Evolutionary conservation across 108 stramenopile species (phyloP).

Genomic region (Nitzschia sp.): DNA sequence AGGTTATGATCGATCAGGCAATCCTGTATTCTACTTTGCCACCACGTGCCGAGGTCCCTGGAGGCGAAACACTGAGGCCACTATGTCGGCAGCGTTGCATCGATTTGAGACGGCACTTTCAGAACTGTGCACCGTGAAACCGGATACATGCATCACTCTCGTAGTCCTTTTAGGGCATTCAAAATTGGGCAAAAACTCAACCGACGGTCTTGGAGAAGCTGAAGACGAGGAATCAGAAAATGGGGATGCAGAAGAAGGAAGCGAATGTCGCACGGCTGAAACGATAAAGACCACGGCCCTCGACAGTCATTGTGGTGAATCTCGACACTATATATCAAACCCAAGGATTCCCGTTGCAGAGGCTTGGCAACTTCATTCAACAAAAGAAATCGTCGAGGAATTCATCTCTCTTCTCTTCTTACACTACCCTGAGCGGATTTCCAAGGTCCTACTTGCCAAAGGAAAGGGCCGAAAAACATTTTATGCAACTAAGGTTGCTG

Average conservation of each 20-base stretch:
- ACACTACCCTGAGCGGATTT: constrained; percentile 73
- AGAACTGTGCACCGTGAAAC: constrained; percentile 13
- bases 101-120: constrained; percentile 53
- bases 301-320: not conserved
- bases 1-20: constrained; percentile 51
- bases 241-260: constrained; percentile 6
- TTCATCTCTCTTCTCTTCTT: constrained; percentile 34
- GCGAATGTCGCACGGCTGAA: constrained; percentile 15
- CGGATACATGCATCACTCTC: constrained; percentile 42
- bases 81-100: constrained; percentile 50
- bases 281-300: constrained; percentile 1
- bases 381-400: constrained; percentile 29
- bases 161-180: constrained; percentile 51
- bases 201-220: not conserved
- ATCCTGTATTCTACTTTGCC: constrained; percentile 78
- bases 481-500: not conserved
- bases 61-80: constrained; percentile 56
- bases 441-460: constrained; percentile 48
- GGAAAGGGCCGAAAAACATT: constrained; percentile 24
- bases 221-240: not conserved
- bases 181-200: constrained; percentile 7
- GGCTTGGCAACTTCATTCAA: constrained; percentile 55
- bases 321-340: constrained; percentile 12
- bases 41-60: constrained; percentile 64
- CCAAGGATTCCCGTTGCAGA: constrained; percentile 44